Percentiles rank a stretch among this genome's conserved stretches.
phyloP scores from a whole-genome alignment of 208 protist species.

The Wallacemonas sp. region DNA sequence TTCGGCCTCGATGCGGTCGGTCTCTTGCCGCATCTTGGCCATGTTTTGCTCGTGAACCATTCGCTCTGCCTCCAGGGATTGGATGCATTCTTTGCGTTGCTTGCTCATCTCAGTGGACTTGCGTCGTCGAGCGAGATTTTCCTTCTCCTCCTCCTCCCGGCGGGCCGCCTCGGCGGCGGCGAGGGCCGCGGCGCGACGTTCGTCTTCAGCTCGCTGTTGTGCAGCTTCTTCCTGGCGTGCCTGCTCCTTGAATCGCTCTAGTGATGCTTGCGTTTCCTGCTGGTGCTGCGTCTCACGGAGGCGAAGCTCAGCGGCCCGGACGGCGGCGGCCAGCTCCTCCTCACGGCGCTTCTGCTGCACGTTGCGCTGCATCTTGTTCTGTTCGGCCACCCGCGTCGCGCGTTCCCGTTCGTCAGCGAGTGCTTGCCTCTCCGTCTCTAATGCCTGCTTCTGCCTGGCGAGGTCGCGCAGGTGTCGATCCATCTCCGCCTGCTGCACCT shows the following conservation, averaged over 20 bases:
- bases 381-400: slow-evolving; percentile 39
- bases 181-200: slow-evolving; percentile 28
- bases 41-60: slow-evolving; percentile 70
- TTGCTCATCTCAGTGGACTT: slow-evolving; percentile 59
- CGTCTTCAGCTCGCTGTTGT: slow-evolving; percentile 39
- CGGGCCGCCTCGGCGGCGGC: slow-evolving; percentile 42
- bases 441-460: slow-evolving; percentile 59
- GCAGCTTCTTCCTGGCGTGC: slow-evolving; percentile 47
- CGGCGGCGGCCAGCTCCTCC: slow-evolving; percentile 54
- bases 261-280: slow-evolving; percentile 38
- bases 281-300: slow-evolving; percentile 61
- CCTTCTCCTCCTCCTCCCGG: slow-evolving; percentile 40
- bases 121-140: slow-evolving; percentile 46
- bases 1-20: slow-evolving; percentile 84
- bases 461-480: slow-evolving; percentile 77
- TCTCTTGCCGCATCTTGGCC: slow-evolving; percentile 78
- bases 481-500: slow-evolving; percentile 71
- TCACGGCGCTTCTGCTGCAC: slow-evolving; percentile 57
- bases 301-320: slow-evolving; percentile 65
- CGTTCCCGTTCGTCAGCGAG: slow-evolving; percentile 59
- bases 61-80: slow-evolving; percentile 61
- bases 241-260: slow-evolving; percentile 35
- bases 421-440: slow-evolving; percentile 61
- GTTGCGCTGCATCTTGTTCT: slow-evolving; percentile 43
- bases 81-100: slow-evolving; percentile 63